Conservation (phyloP, 805 yeast genomes). For the Zygosaccharomyces bailii region DNA sequence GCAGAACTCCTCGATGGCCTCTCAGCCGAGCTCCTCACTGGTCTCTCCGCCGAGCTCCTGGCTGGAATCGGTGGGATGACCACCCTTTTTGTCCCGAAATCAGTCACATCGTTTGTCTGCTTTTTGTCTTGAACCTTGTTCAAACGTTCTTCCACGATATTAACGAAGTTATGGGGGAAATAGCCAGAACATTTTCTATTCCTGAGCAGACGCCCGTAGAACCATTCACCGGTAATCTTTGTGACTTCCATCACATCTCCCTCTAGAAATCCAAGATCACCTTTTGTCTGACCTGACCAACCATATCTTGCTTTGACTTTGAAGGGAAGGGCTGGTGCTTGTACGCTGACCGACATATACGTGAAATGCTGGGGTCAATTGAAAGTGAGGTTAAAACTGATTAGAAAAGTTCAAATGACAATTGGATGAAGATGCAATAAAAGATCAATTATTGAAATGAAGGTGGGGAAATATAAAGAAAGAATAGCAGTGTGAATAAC, state of each 20-base stretch:
- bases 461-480: background rate
- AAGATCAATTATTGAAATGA: no score
- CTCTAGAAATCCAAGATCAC: conserved; percentile 90
- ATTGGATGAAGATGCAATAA: conserved; percentile 1
- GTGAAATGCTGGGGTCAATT: conserved; percentile 3
- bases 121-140: conserved; percentile 14
- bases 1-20: conserved; percentile 14
- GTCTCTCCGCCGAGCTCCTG: conserved; percentile 9
- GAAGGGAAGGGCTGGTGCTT: conserved; percentile 56
- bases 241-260: conserved; percentile 88
- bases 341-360: conserved; percentile 16
- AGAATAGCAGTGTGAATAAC: background rate
- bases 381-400: background rate
- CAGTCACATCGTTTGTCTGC: conserved; percentile 1
- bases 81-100: conserved; percentile 1
- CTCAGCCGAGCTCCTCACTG: conserved; percentile 12
- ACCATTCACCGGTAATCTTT: conserved; percentile 86
- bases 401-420: conserved; percentile 3
- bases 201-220: conserved; percentile 78
- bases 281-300: conserved; percentile 89
- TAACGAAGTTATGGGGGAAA: conserved; percentile 86
- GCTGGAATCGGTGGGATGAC: conserved; percentile 19
- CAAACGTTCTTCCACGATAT: conserved; percentile 43
- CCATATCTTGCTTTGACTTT: conserved; percentile 79
- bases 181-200: conserved; percentile 73